Base-by-base conservation (phyloP, 176 grass and related monocot species). In the Phragmites australis region DNA sequence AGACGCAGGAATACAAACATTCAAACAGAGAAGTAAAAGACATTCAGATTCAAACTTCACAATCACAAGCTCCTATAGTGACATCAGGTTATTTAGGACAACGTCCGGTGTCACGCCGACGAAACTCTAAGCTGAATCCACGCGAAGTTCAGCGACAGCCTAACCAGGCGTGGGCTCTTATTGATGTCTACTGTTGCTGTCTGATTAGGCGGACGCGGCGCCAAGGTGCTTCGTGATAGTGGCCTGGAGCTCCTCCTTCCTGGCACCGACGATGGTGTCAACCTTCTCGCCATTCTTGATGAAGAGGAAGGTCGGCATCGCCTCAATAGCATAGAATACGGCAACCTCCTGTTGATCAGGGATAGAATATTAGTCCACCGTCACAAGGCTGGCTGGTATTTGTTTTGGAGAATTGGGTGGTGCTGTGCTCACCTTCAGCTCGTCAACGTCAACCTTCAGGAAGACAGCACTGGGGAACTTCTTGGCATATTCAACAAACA, bases 361-460 rank as follows among this genome's bases (percentile, higher is more conserved):
- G 41, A 64, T 46, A 61, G 5, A 37, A 1, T 12, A 67, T 37
- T 48, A 84, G 46, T 34, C 63, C 56, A 21, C 6, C 1, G 19
- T 31, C 42, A 45, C 12, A 15, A 2, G 0, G 14, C 47, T n/a
- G n/a, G n/a, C n/a, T n/a, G n/a, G n/a, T n/a, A 21, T 15, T 42
- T 55, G 30, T 19, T 27, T 10, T 13, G 2, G 17, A 43, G 18
- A 21, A 48, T 64, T 32, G 1, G 9, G 9, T 65, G 39, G 21
- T 9, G 12, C 3, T 0, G 9, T n/a, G 14, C 72, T 57, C 64
- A 93, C 93, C 90, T 87, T 89, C 45, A 97, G 58, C 62, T 97
- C 83, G 11, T 93, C 93, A 15, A 97, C 90, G 10, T 97, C 93
- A 32, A 93, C 86, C 82, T 83, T 93, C 45, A 97, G 74, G 81